phyloP scores from a whole-genome alignment of 306 rosid species.

The Vigna reflexopilosa region DNA sequence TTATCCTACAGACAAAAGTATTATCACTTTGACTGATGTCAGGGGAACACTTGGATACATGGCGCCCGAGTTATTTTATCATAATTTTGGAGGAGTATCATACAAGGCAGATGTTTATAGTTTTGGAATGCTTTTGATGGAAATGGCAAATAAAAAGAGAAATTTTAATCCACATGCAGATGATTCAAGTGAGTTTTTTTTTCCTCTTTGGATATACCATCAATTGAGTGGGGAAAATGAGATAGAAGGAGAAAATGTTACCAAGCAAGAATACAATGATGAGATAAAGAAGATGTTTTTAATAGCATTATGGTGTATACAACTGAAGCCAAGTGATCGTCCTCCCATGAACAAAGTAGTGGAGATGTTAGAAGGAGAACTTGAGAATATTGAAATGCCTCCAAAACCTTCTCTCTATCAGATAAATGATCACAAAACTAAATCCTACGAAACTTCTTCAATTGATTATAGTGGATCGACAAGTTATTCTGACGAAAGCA shows the following conservation, averaged over 20 bases:
- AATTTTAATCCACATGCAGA: neutral
- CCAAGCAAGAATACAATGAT: neutral
- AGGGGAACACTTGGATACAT: slow-evolving; percentile 11
- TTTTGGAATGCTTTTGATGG: slow-evolving; percentile 27
- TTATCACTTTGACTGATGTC: neutral
- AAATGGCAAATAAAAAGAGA: neutral
- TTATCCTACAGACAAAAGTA: neutral
- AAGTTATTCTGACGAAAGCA: slow-evolving; percentile 16
- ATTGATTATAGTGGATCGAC: neutral
- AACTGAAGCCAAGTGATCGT: slow-evolving; percentile 31
- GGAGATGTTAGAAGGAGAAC: slow-evolving; percentile 40
- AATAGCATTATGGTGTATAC: slow-evolving; percentile 44
- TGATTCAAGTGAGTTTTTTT: slow-evolving; percentile 12
- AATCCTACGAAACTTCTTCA: neutral
- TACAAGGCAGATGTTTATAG: slow-evolving; percentile 1
- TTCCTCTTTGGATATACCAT: slow-evolving; percentile 37
- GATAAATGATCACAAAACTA: neutral
- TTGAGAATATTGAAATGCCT: slow-evolving; percentile 38
- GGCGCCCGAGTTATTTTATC: neutral
- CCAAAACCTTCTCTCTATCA: slow-evolving; percentile 28
- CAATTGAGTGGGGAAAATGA: neutral
- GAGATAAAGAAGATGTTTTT: slow-evolving; percentile 29
- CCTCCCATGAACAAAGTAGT: slow-evolving; percentile 39
- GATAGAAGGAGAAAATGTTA: neutral
- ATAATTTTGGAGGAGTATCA: slow-evolving; percentile 6